phyloP scores from a whole-genome alignment of 306 rosid species.

The Morella rubra region DNA sequence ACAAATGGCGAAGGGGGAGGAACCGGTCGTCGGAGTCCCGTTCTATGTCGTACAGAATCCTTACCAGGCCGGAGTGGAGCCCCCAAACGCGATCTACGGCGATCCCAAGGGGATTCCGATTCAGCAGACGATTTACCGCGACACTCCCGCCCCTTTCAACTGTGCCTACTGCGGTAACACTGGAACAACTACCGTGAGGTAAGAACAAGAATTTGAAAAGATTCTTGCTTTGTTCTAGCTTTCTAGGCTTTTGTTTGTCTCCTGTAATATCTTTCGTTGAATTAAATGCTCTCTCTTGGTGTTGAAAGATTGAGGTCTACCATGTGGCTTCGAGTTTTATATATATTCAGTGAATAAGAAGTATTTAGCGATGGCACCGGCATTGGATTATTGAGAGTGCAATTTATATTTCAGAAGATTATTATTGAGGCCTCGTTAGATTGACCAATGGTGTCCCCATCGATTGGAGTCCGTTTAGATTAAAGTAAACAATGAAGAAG shows the following conservation, averaged over 20 bases:
- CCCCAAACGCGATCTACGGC: conserved; percentile 63
- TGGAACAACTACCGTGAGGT: conserved; percentile 58
- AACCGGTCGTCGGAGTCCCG: conserved; percentile 65
- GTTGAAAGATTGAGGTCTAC: background rate
- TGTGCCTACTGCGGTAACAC: conserved; percentile 59
- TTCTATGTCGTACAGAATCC: conserved; percentile 43
- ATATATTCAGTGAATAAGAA: too few species aligned
- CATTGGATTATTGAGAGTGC: too few species aligned
- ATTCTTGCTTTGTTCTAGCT: background rate
- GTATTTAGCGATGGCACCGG: too few species aligned
- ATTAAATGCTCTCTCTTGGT: background rate
- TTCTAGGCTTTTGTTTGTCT: background rate
- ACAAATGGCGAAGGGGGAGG: conserved; percentile 44
- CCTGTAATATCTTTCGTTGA: background rate
- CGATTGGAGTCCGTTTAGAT: background rate
- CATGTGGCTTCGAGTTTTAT: too few species aligned
- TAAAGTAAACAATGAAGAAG: background rate
- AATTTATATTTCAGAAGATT: too few species aligned
- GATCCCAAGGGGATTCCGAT: conserved; percentile 79
- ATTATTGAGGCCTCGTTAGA: background rate
- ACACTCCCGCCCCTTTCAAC: conserved; percentile 87
- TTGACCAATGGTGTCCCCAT: background rate
- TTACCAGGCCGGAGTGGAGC: conserved; percentile 55
- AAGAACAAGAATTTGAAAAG: background rate
- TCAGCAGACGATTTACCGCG: conserved; percentile 76